These are phyloP conservation scores for Ophiocordyceps camponoti-saundersi DNA, from an alignment of 2,329 filamentous ascomycete species.

Conservation along the genomic window DNA sequence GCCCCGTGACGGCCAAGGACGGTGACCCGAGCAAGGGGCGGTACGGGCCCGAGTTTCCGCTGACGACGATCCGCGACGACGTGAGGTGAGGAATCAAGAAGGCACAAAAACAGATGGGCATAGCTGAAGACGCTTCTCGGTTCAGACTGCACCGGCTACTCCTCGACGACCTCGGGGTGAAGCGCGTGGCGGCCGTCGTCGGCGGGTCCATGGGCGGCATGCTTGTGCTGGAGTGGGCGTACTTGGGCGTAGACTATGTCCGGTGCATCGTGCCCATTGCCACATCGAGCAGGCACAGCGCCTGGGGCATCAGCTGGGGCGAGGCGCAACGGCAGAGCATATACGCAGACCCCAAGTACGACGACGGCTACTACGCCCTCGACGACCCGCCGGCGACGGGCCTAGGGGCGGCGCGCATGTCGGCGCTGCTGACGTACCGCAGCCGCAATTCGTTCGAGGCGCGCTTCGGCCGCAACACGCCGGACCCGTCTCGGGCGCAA, in stretches of 20 bases:
- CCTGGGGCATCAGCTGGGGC: constrained; percentile 84
- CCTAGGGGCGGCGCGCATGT: constrained; percentile 89
- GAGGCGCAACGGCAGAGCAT: constrained; percentile 85
- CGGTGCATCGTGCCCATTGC: constrained; percentile 68
- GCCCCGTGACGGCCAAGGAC: constrained; percentile 75
- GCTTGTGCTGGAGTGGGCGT: constrained; percentile 85
- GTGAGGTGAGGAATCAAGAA: constrained; percentile 52
- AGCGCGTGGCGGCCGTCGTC: constrained; percentile 61
- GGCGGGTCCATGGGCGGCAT: constrained; percentile 80
- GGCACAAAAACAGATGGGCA: neutral
- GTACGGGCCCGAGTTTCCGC: constrained; percentile 90
- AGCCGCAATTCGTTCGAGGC: constrained; percentile 95
- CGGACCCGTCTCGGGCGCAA: constrained; percentile 68
- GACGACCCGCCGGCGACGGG: constrained; percentile 75
- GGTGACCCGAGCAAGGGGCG: constrained; percentile 55
- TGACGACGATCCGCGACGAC: constrained; percentile 91
- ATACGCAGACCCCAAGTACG: constrained; percentile 95
- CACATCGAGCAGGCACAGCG: constrained; percentile 69
- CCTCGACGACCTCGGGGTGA: constrained; percentile 64
- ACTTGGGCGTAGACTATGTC: constrained; percentile 76
- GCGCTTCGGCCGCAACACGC: constrained; percentile 83
- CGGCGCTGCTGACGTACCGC: constrained; percentile 84
- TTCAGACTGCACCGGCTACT: constrained; percentile 63
- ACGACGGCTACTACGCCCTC: constrained; percentile 87
- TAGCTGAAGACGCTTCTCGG: constrained; percentile 5